Percentiles rank a stretch among this genome's conserved stretches.
Evolutionary conservation across 2,329 filamentous ascomycete genomes (phyloP).

Genomic region (Sporothrix sp.): DNA sequence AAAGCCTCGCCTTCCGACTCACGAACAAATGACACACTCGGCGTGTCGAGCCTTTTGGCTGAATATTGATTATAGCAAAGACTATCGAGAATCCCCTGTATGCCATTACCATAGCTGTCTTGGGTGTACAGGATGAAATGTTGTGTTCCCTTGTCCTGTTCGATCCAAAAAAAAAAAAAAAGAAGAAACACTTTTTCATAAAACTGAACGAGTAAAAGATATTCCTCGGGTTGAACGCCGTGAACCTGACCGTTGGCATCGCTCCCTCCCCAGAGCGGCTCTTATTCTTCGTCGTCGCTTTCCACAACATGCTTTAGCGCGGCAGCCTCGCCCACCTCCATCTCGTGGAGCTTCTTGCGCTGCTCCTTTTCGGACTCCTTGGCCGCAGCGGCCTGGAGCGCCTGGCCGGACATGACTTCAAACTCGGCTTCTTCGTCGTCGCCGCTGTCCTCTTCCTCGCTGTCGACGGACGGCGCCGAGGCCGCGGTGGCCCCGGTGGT

Average conservation of each 20-base stretch:
- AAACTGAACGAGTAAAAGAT: neutral
- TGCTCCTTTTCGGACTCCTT: constrained; percentile 36
- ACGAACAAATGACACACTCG: too few species aligned
- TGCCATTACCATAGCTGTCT: too few species aligned
- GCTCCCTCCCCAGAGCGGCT: too few species aligned
- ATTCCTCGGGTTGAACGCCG: neutral
- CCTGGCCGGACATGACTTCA: constrained; percentile 29
- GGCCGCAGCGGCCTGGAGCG: constrained; percentile 33
- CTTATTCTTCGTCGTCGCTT: constrained; percentile 24
- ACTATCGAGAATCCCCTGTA: too few species aligned
- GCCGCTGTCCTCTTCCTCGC: constrained; percentile 37
- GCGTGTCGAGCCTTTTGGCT: too few species aligned
- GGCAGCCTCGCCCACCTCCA: constrained; percentile 50
- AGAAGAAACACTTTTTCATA: neutral
- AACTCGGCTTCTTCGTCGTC: constrained; percentile 35
- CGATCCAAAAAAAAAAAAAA: constrained; percentile 2
- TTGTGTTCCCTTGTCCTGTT: too few species aligned
- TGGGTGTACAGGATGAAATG: too few species aligned
- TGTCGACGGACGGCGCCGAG: constrained; percentile 20
- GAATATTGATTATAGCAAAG: too few species aligned
- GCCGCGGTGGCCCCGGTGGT: too few species aligned
- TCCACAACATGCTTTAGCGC: constrained; percentile 29
- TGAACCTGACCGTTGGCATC: neutral
- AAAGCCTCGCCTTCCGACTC: neutral
- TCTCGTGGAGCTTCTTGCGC: constrained; percentile 47